Base-by-base conservation (phyloP, 495 filamentous ascomycete genomes). In the Aspergillus sclerotiicarbonarius region DNA sequence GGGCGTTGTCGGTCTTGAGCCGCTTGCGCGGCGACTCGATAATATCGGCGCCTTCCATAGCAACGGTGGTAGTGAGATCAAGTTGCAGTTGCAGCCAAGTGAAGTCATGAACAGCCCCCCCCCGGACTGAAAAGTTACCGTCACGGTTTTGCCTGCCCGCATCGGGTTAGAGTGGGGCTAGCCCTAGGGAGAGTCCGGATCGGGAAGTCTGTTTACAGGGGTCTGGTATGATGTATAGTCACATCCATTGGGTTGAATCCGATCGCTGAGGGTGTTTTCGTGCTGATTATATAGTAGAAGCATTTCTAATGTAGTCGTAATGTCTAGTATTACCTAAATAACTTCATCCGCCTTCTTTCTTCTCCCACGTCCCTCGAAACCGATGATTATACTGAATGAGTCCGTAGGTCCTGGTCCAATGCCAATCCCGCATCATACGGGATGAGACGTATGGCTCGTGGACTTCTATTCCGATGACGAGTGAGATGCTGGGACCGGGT, bases 1-100 rank as follows among this genome's bases (percentile, higher is more conserved):
- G 12, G 25, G 52, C 52, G 58, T 71, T 67, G 31, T 75, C 68
- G 1, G 66, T 75, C 68, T 79, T 79, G 12, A 74, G 63, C 25
- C 74, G 72, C 69, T 79, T 79, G 15, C 71, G 73, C 55, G 76
- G 74, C 21, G 76, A 73, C 58, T 79, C 76, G 18, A 69, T 59
- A 6, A 68, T 59, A 43, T 78, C 74, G 53, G 67, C 65, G 51
- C 65, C 67, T 48, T 79, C 74, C 74, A 78, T 75, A 58, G 60
- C 60, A 53, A 55, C 18, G 25, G 44, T 46, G 18, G 19, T 18
- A 1, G 46, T 13, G 33, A 13, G 20, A 19, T 52, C 16, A 13
- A 32, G 54, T 53, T 39, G 53, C 29, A 37, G 58, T 41, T n/a
- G 47, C 8, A 31, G 32, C 8, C 8, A 30, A 16, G 19, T 43